Base-by-base conservation (phyloP, 768 basidiomycete species). In the Pisolithus marmoratus region DNA sequence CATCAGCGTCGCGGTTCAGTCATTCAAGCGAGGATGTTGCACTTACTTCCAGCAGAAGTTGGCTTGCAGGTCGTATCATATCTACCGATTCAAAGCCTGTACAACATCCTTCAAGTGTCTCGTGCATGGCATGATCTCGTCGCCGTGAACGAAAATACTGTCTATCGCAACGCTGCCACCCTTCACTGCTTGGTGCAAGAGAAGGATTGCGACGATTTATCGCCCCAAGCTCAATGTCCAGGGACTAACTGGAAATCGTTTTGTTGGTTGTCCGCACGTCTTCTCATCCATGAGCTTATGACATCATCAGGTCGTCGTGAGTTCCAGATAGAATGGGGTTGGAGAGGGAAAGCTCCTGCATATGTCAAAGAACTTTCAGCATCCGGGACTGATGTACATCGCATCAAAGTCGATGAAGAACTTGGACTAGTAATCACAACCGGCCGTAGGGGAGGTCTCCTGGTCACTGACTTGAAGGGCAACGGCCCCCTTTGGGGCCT, bases 391-490 rank as follows among this genome's bases (percentile, higher is more conserved):
- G 58, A 62, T 4, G 81, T 87, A 0, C 87, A 90, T 65, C 80
- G 87, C 7, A 81, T 90, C 69, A 91, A 91, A 67, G 76, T 86
- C 20, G 90, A 92, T 51, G 80, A 86, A 58, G 65, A 72, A 29
- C 73, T 72, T 9, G 79, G 81, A 3, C 72, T 84, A 22, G 69
- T 85, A 46, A 78, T 90, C 38, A 76, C 77, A 3, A 88, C 87
- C 0, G 72, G 72, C 40, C 63, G 63, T 6, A 52, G 55, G 9
- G 86, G 86, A 0, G 85, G 86, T 0, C 58, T 91, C 8, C 55
- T 59, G 1, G 87, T 90, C 1, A 72, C 72, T 8, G 82, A 85
- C 60, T 61, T 87, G 23, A 64, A 75, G 6, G 70, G 63, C 1
- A 75, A 76, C 38, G 51, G 64, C 3, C 50, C 76, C 5, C 65